Evolutionary conservation across 495 filamentous ascomycete genomes (phyloP).

Genomic region (Extremus antarcticus): DNA sequence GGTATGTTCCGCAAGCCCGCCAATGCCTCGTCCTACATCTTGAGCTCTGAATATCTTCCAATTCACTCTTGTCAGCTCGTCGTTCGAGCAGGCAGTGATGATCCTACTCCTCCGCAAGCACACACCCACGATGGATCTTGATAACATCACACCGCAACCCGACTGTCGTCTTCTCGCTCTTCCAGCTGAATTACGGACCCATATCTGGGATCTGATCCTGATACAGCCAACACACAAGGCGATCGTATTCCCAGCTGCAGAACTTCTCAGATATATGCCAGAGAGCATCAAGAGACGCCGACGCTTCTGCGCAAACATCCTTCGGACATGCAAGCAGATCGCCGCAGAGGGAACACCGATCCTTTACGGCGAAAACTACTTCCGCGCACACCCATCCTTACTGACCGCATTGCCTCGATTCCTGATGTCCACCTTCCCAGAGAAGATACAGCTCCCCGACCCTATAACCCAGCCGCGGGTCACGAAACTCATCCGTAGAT

Average conservation of each 20-base stretch:
- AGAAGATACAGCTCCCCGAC: neutral
- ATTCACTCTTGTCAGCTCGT: neutral
- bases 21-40: too few relatives aligned
- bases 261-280: neutral
- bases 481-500: conserved; percentile 28
- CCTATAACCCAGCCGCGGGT: conserved; percentile 28
- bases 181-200: conserved; percentile 19
- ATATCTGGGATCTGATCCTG: conserved; percentile 12
- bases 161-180: conserved; percentile 13
- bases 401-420: conserved; percentile 35
- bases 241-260: neutral
- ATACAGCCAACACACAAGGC: conserved; percentile 2
- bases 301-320: conserved; percentile 15
- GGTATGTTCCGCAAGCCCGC: too few relatives aligned
- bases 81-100: neutral
- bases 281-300: neutral
- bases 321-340: conserved; percentile 22
- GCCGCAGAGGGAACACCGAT: conserved; percentile 21
- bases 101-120: neutral
- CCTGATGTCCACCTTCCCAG: conserved; percentile 21
- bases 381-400: conserved; percentile 40
- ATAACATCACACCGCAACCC: neutral
- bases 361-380: conserved; percentile 32
- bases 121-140: neutral
- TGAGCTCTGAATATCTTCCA: neutral